Conservation (phyloP, 106 monocot species). For the Gastrodia elata region DNA sequence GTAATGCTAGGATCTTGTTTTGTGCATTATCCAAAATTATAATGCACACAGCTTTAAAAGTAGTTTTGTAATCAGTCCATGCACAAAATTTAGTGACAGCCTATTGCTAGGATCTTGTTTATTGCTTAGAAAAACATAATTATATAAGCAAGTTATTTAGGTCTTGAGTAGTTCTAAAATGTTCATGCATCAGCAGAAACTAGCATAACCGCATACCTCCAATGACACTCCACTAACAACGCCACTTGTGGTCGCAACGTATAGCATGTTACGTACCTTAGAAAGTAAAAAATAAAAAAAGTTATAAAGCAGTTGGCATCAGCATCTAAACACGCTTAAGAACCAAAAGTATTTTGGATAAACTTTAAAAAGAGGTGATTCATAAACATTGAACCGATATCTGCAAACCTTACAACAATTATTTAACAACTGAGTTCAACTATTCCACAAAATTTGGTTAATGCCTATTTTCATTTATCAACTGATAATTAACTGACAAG, state of each 20-base stretch:
- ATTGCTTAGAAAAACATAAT: not conserved
- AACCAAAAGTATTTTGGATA: not conserved
- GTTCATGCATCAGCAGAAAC: not conserved
- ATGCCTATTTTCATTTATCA: too few relatives aligned
- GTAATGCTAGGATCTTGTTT: too few relatives aligned
- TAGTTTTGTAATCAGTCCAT: not conserved
- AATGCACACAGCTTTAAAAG: too few relatives aligned
- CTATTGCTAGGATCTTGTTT: not conserved
- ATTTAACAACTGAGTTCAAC: not conserved
- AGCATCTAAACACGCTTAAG: not conserved
- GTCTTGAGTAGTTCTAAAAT: not conserved
- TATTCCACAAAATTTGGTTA: too few relatives aligned
- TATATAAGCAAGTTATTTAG: not conserved
- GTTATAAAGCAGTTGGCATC: not conserved
- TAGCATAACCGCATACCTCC: conserved; percentile 31
- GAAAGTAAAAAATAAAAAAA: not conserved
- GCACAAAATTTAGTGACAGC: not conserved
- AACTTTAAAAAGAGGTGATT: not conserved
- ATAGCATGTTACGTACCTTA: conserved; percentile 48
- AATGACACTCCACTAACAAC: conserved; percentile 57
- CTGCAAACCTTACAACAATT: not conserved
- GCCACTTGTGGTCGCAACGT: conserved; percentile 77
- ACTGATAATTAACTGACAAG: too few relatives aligned
- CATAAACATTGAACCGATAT: not conserved
- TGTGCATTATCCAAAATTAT: too few relatives aligned